Percentiles rank a stretch among this genome's conserved stretches.
Conservation (phyloP, 208 protist species). For the Phytomonas sp. region DNA sequence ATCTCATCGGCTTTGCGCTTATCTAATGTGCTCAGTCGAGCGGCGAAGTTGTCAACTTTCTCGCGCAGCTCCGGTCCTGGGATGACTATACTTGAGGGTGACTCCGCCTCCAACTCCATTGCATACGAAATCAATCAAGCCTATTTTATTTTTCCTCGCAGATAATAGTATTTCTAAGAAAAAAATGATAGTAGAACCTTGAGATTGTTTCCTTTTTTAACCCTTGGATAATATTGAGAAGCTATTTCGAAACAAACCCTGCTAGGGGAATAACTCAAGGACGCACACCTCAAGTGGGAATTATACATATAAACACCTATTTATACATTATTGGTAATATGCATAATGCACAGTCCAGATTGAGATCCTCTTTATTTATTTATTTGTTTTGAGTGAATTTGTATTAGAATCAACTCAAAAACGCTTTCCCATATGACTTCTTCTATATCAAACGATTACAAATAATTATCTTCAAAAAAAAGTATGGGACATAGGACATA, state of each 20-base stretch:
- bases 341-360: background rate
- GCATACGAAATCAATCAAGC: background rate
- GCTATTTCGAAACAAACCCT: background rate
- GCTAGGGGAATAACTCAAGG: background rate
- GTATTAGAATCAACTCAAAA: background rate
- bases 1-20: constrained; percentile 74
- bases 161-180: background rate
- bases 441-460: background rate
- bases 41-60: constrained; percentile 69
- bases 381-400: background rate
- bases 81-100: constrained; percentile 56
- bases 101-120: constrained; percentile 45
- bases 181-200: background rate
- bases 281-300: background rate
- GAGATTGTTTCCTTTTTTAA: background rate
- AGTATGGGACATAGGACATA: background rate
- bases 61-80: constrained; percentile 73
- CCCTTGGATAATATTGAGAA: background rate
- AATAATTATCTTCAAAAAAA: background rate
- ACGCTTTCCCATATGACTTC: background rate
- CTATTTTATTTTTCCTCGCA: background rate
- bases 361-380: background rate
- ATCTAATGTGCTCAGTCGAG: constrained; percentile 53
- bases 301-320: background rate
- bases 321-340: background rate